These are phyloP conservation scores for Coemansia guatemalensis DNA, from an alignment of 192 early-diverging fungal genomes.

Conservation along the genomic window DNA sequence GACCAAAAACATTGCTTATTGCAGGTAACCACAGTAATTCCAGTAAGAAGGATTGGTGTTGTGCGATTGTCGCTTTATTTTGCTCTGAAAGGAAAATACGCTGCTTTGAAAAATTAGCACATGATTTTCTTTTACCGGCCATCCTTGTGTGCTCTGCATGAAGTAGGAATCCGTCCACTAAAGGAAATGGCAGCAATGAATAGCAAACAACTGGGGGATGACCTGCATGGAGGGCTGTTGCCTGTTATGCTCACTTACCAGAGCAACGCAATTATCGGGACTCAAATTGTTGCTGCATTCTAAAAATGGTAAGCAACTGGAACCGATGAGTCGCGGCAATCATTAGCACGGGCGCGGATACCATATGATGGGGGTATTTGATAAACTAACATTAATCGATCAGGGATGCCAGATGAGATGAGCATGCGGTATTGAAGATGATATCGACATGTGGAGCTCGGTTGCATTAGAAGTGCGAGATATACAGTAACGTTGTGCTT, in stretches of 20 bases:
- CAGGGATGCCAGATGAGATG: too few species aligned
- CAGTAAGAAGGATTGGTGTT: neutral
- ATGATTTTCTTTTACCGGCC: neutral
- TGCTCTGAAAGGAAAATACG: neutral
- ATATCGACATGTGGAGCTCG: neutral
- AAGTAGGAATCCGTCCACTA: neutral
- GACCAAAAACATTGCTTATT: neutral
- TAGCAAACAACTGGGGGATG: neutral
- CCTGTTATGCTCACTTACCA: neutral
- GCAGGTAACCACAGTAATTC: neutral
- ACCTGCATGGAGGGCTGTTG: neutral
- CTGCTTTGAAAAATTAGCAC: neutral
- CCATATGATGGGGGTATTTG: too few species aligned
- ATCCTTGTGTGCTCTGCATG: neutral
- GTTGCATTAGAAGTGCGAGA: too few species aligned
- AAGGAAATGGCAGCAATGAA: neutral
- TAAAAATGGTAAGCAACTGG: too few species aligned
- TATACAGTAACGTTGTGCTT: neutral
- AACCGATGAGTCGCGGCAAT: too few species aligned
- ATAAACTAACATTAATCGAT: too few species aligned
- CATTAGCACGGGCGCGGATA: too few species aligned
- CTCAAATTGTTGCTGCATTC: too few species aligned
- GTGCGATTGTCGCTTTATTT: neutral
- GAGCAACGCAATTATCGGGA: neutral
- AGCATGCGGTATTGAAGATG: too few species aligned